Evolutionary conservation across 352 stramenopile species (phyloP).

Genomic region (Aphanomyces cochlioides): DNA sequence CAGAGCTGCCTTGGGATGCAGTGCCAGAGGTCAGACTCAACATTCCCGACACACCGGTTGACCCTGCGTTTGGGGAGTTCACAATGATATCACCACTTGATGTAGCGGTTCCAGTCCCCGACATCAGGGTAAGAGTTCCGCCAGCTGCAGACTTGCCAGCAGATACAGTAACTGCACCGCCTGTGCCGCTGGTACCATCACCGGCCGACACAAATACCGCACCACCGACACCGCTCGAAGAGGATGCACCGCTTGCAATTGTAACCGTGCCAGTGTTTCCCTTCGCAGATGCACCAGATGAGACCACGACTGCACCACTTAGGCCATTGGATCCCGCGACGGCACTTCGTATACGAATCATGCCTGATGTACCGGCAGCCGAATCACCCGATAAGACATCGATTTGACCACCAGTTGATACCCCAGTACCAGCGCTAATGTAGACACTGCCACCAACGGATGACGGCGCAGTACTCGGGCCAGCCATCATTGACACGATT

Average conservation of each 20-base stretch:
- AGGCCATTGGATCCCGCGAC: background rate
- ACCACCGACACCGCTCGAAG: background rate
- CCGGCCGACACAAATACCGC: background rate
- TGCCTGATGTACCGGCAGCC: background rate
- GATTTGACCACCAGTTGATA: background rate
- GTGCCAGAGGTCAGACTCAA: constrained; percentile 19
- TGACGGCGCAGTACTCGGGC: background rate
- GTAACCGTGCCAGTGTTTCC: background rate
- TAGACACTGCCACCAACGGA: background rate
- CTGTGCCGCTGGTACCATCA: background rate
- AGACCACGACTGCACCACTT: background rate
- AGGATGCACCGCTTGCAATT: background rate
- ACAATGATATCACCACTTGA: constrained; percentile 22
- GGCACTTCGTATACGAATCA: background rate
- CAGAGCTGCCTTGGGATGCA: constrained; percentile 10
- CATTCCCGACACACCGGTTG: constrained; percentile 14
- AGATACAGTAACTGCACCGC: background rate
- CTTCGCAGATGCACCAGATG: background rate
- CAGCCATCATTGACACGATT: background rate
- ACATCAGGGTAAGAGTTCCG: background rate
- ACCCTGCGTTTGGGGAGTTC: constrained; percentile 12
- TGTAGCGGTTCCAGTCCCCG: background rate
- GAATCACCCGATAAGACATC: background rate
- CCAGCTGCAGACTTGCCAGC: background rate
- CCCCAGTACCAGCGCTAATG: background rate